Conservation (phyloP, 371 early-diverging fungal species). For the Encephalitozoon intestinalis region DNA sequence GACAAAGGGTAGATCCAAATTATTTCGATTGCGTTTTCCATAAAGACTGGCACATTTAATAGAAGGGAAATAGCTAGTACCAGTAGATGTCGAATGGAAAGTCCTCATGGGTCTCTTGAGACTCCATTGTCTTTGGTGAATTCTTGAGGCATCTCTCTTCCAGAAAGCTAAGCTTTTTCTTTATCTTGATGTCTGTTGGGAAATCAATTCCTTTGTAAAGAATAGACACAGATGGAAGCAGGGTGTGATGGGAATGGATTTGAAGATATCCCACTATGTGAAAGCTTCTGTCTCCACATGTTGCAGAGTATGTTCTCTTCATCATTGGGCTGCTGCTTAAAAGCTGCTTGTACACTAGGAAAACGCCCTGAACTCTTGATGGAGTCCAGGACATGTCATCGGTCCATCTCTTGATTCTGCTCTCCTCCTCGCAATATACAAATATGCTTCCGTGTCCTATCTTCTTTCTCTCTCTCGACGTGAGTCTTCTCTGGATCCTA, state of each 20-base stretch:
- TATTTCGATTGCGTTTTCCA: no score
- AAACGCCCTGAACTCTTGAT: slow-evolving; percentile 19
- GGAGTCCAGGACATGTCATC: slow-evolving; percentile 32
- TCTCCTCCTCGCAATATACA: slow-evolving; percentile 34
- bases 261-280: slow-evolving; percentile 16
- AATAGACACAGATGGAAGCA: not conserved
- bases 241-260: no score
- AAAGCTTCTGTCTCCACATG: not conserved
- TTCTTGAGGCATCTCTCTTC: not conserved
- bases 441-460: slow-evolving; percentile 25
- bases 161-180: not conserved
- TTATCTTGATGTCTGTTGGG: slow-evolving; percentile 3
- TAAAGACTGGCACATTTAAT: not conserved
- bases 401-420: slow-evolving; percentile 37
- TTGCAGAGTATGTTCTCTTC: slow-evolving; percentile 25
- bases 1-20: no score
- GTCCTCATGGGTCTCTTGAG: not conserved
- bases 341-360: slow-evolving; percentile 18
- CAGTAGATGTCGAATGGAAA: not conserved
- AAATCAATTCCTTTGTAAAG: not conserved
- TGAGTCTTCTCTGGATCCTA: slow-evolving; percentile 13
- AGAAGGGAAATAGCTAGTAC: no score
- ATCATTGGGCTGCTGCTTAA: not conserved
- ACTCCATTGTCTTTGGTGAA: not conserved
- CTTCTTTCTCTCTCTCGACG: not conserved